Evolutionary conservation across 805 yeast species (phyloP).

Genomic region (Yamadazyma sp.): DNA sequence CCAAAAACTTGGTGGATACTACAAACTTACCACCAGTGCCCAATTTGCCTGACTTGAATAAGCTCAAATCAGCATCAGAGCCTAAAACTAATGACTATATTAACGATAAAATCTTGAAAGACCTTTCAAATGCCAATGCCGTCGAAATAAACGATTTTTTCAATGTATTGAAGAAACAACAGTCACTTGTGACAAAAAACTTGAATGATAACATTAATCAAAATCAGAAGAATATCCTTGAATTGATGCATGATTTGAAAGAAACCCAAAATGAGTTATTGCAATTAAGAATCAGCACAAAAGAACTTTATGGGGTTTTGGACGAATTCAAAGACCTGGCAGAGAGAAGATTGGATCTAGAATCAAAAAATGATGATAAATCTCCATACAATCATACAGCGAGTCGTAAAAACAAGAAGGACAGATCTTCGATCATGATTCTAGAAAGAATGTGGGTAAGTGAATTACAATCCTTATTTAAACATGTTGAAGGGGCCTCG

Average conservation of each 20-base stretch:
- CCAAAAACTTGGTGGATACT: slow-evolving; percentile 20
- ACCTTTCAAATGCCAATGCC: slow-evolving; percentile 65
- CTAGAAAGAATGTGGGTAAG: slow-evolving; percentile 80
- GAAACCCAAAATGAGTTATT: slow-evolving; percentile 65
- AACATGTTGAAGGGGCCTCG: slow-evolving; percentile 89
- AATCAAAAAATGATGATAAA: slow-evolving; percentile 18
- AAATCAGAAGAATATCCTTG: slow-evolving; percentile 60
- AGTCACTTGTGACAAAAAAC: slow-evolving; percentile 50
- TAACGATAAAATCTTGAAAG: slow-evolving; percentile 22
- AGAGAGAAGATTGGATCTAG: slow-evolving; percentile 49
- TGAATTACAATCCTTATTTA: slow-evolving; percentile 65
- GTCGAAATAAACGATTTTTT: slow-evolving; percentile 69
- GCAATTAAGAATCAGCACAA: slow-evolving; percentile 56
- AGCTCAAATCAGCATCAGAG: background rate
- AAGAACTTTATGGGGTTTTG: slow-evolving; percentile 58
- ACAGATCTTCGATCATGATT: slow-evolving; percentile 67
- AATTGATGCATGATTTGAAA: slow-evolving; percentile 57
- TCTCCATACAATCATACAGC: slow-evolving; percentile 13
- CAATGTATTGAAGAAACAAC: slow-evolving; percentile 48
- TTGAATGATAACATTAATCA: slow-evolving; percentile 57
- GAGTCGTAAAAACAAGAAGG: slow-evolving; percentile 31
- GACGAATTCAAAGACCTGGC: slow-evolving; percentile 61
- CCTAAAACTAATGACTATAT: slow-evolving; percentile 6
- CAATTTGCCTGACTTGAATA: slow-evolving; percentile 9
- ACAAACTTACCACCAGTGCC: slow-evolving; percentile 33